These are phyloP conservation scores for Fraxinus velutina DNA, from an alignment of 305 asterid species.

Conservation along the genomic window DNA sequence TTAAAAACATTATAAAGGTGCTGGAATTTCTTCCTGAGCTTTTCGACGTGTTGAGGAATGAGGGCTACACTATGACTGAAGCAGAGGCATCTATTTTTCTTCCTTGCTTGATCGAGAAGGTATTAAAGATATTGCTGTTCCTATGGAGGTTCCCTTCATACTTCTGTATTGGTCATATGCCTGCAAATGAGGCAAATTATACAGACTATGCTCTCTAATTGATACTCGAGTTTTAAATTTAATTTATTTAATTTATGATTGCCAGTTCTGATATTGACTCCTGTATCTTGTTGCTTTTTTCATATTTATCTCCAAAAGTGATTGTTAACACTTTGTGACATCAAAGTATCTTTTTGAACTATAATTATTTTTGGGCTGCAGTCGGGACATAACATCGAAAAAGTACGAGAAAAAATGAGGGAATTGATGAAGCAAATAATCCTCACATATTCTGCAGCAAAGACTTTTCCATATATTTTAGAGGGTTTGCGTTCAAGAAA, in stretches of 20 bases:
- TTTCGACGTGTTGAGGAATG: constrained; percentile 73
- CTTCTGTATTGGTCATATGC: constrained; percentile 4
- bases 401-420: constrained; percentile 88
- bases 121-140: constrained; percentile 22
- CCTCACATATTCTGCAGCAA: constrained; percentile 71
- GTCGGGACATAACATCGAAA: constrained; percentile 96
- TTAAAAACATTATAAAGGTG: constrained; percentile 49
- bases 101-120: constrained; percentile 97
- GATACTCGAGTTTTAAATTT: neutral
- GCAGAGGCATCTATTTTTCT: constrained; percentile 93
- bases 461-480: constrained; percentile 87
- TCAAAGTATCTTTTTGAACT: constrained; percentile 1
- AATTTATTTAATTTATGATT: neutral
- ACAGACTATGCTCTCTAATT: neutral
- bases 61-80: constrained; percentile 81
- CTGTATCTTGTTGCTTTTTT: neutral
- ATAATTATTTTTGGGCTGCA: constrained; percentile 36
- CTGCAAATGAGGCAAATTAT: neutral
- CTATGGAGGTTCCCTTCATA: constrained; percentile 8
- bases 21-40: constrained; percentile 98
- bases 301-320: constrained; percentile 3
- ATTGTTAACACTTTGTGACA: neutral
- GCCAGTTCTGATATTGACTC: neutral
- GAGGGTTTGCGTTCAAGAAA: constrained; percentile 97
- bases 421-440: constrained; percentile 82